Percentiles rank a stretch among this genome's conserved stretches.
Evolutionary conservation across 176 grass and related monocot genomes (phyloP).

Genomic region (Aechmea fasciata): DNA sequence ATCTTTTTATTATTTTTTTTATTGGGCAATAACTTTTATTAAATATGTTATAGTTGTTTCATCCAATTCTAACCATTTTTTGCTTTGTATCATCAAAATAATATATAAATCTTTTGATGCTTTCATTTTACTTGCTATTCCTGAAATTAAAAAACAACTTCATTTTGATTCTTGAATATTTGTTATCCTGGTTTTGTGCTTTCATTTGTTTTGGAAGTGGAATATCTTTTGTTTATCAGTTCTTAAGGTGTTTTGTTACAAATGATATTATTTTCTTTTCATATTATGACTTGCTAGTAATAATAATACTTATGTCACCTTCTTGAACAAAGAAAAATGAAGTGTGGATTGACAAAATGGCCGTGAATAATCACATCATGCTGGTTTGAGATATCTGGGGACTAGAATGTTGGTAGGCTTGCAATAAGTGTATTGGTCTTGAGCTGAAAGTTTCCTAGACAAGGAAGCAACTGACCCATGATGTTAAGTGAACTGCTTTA

Average conservation of each 20-base stretch:
- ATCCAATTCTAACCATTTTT: not conserved
- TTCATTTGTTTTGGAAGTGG: not conserved
- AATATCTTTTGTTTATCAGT: not conserved
- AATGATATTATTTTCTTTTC: not conserved
- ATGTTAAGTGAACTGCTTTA: too few relatives aligned
- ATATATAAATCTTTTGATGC: not conserved
- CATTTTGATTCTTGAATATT: not conserved
- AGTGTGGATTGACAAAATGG: not conserved
- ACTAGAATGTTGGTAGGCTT: too few relatives aligned
- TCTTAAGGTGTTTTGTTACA: not conserved
- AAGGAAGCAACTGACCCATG: too few relatives aligned
- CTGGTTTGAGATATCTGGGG: too few relatives aligned
- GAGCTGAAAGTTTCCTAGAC: too few relatives aligned
- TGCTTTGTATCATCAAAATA: not conserved
- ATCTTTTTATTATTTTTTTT: conserved; percentile 3
- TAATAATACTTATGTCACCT: not conserved
- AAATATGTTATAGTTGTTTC: not conserved
- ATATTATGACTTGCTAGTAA: not conserved
- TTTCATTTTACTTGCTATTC: not conserved
- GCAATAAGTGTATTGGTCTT: too few relatives aligned
- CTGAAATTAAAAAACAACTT: not conserved
- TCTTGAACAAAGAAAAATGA: not conserved
- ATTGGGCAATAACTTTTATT: conserved; percentile 7
- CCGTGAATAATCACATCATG: too few relatives aligned
- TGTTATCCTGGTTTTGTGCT: not conserved